Evolutionary conservation across 305 asterid genomes (phyloP).

Genomic region (Rubia balearica): DNA sequence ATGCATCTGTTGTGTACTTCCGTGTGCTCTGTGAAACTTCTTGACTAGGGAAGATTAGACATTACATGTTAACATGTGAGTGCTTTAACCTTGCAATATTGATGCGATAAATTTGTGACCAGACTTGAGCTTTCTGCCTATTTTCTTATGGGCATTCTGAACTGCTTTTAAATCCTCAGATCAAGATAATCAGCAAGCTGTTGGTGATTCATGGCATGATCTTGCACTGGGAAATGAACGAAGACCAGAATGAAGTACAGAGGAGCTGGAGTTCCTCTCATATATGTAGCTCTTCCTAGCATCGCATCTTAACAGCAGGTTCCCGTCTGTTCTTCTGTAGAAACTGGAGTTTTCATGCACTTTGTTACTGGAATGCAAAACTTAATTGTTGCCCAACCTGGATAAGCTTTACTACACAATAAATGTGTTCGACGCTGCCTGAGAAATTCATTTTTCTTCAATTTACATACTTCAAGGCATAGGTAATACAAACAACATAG

Average conservation of each 20-base stretch:
- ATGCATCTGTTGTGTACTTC: neutral
- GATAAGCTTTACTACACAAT: neutral
- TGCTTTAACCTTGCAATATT: neutral
- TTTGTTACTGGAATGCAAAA: neutral
- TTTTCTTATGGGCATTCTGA: neutral
- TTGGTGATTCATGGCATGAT: conserved; percentile 62
- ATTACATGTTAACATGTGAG: neutral
- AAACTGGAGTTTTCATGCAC: neutral
- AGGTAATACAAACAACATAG: too few relatives aligned
- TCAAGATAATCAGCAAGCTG: conserved; percentile 61
- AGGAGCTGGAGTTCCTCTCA: neutral
- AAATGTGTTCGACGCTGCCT: neutral
- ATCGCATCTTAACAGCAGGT: neutral
- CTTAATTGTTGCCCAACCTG: neutral
- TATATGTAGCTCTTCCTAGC: neutral
- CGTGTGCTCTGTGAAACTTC: neutral
- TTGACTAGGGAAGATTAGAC: neutral
- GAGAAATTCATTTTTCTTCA: neutral
- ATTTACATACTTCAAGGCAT: too few relatives aligned
- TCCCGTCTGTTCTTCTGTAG: neutral
- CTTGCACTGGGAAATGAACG: conserved; percentile 58
- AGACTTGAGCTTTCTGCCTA: neutral
- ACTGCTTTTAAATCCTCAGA: conserved; percentile 31
- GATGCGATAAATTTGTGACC: neutral
- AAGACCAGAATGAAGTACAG: neutral